Evolutionary conservation across 2,329 filamentous ascomycete species (phyloP).

Genomic region (Xylaria sp.): DNA sequence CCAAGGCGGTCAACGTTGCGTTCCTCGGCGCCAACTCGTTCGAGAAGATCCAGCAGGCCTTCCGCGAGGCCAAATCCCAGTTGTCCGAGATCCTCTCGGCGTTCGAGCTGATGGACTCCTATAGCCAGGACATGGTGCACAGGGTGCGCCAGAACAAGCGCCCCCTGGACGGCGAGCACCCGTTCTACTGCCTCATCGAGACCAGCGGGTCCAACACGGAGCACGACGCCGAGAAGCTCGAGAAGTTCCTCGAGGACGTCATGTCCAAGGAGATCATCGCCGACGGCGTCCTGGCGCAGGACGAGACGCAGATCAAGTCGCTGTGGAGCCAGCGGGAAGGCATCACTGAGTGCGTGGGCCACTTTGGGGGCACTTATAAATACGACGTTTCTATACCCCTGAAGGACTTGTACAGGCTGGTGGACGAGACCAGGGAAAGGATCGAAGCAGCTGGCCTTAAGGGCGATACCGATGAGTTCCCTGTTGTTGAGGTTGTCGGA

Average conservation of each 20-base stretch:
- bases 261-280: constrained; percentile 87
- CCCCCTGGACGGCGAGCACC: constrained; percentile 84
- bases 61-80: constrained; percentile 87
- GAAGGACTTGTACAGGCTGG: constrained; percentile 84
- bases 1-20: constrained; percentile 90
- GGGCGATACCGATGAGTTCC: constrained; percentile 77
- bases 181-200: constrained; percentile 97
- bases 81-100: constrained; percentile 95
- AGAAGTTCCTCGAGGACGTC: constrained; percentile 88
- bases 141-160: constrained; percentile 78
- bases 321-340: constrained; percentile 96
- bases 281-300: constrained; percentile 91
- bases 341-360: constrained; percentile 86
- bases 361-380: constrained; percentile 97
- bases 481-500: constrained; percentile 89
- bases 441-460: constrained; percentile 80
- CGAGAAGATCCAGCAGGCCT: constrained; percentile 87
- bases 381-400: constrained; percentile 97
- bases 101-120: constrained; percentile 95
- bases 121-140: constrained; percentile 81
- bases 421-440: constrained; percentile 82
- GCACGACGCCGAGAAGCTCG: constrained; percentile 92
- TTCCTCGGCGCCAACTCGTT: constrained; percentile 92
- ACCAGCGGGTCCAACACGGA: constrained; percentile 95
- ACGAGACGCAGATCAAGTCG: constrained; percentile 86